Base-by-base conservation (phyloP, 345 rosid genomes). In the Erucastrum elatum region DNA sequence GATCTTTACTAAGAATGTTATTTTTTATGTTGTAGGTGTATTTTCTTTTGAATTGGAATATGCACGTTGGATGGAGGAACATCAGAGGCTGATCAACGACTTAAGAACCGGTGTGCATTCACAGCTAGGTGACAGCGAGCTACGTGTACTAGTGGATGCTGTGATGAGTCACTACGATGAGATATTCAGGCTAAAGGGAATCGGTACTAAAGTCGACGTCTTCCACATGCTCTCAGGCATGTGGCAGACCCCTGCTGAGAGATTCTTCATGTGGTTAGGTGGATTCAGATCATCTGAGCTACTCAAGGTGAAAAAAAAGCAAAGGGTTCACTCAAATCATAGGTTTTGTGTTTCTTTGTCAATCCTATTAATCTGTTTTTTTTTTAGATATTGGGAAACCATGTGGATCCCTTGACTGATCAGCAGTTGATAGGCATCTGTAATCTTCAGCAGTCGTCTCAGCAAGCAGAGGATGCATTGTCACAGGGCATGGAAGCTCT, bases 401-500 rank as follows among this genome's bases (percentile, higher is more conserved):
- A 92, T 64, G 94, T 94, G 0, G 94, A 92, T 77, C 98, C 98
- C 0, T 83, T 94, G 71, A 90, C 94, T 3, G 98, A 92, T 46
- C 98, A 88, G 77, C 98, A 94, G 80, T 82, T 92, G 83, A 85
- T 91, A 89, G 98, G 97, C 76, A 87, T 94, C 49, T 91, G 97
- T 80, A 94, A 94, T 76, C 91, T 94, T 70, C 98, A 90, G 81
- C 97, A 90, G 68, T 92, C 98, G 12, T 92, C 98, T n/a, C 97
- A 90, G 60, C 98, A 94, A 84, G 97, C 95, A 9, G 98, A 94
- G 78, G 97, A 94, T 85, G 98, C 97, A 64, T 84, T 94, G 63
- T 94, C 97, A 49, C 97, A 94, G 72, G 98, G 98, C 72, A 90
- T 94, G 95, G 98, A 94, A 80, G 98, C 97, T 37, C 53, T 94